phyloP scores from a whole-genome alignment of 306 rosid species.

The Urtica urens region DNA sequence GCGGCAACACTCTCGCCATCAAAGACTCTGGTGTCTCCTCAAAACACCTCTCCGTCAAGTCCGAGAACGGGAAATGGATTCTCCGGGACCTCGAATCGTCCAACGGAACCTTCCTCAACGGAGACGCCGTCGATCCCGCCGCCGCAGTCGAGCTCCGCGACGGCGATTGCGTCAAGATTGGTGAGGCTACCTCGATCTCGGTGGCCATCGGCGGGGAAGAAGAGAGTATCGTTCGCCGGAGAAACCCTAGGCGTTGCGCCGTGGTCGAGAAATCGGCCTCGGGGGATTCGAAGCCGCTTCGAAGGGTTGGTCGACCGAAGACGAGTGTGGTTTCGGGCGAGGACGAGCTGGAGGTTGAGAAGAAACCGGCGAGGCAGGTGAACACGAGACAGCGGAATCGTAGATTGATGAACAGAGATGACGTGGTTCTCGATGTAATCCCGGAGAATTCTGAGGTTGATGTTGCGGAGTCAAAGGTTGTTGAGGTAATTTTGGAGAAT shows the following conservation, averaged over 20 bases:
- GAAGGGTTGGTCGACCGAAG: neutral
- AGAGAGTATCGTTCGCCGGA: conserved; percentile 25
- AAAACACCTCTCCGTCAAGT: conserved; percentile 46
- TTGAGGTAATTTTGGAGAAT: too few relatives aligned
- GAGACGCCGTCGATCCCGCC: conserved; percentile 20
- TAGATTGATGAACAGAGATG: conserved; percentile 23
- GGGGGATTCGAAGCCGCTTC: neutral
- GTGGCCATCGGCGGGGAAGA: conserved; percentile 18
- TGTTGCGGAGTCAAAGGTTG: conserved; percentile 4
- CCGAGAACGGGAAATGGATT: conserved; percentile 34
- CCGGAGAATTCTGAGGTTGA: too few relatives aligned
- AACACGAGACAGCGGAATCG: conserved; percentile 15
- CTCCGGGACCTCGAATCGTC: conserved; percentile 67
- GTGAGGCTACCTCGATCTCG: conserved; percentile 46
- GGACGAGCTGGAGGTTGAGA: neutral
- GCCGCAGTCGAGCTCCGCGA: conserved; percentile 27
- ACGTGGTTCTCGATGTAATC: too few relatives aligned
- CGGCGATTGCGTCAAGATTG: conserved; percentile 48
- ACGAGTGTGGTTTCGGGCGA: neutral
- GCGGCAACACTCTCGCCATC: conserved; percentile 52
- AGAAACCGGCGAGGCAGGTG: neutral
- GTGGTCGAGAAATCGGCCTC: neutral
- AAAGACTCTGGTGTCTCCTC: conserved; percentile 72
- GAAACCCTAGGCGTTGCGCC: conserved; percentile 29
- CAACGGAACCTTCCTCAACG: conserved; percentile 73